phyloP scores from a whole-genome alignment of 177 flowering plant genomes.

The Vitis hybrid region DNA sequence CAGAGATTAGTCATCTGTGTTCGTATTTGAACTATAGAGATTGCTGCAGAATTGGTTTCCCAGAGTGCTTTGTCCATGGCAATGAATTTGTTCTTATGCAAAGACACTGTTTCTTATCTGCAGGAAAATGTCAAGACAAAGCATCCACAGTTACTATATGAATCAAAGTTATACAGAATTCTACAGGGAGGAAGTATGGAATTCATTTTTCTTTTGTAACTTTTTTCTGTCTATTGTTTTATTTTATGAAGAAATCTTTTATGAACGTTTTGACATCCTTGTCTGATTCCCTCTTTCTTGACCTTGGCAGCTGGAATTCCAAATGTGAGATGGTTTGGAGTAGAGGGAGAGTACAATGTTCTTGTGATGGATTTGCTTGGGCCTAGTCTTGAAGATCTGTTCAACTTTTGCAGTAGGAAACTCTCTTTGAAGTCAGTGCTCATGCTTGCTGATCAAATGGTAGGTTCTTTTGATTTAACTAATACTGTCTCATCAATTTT shows the following conservation, averaged over 20 bases:
- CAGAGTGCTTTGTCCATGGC: background rate
- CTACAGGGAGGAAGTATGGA: conserved; percentile 91
- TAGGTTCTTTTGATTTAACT: conserved; percentile 12
- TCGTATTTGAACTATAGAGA: background rate
- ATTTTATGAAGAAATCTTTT: background rate
- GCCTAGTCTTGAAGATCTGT: conserved; percentile 94
- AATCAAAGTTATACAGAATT: conserved; percentile 80
- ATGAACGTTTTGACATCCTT: background rate
- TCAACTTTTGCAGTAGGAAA: conserved; percentile 85
- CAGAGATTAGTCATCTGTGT: no score
- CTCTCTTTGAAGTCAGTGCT: conserved; percentile 86
- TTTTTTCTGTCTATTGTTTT: background rate
- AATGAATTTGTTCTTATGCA: background rate
- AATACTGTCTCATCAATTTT: background rate
- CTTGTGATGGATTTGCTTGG: conserved; percentile 95
- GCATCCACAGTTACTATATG: conserved; percentile 88
- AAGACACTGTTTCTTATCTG: conserved; percentile 7
- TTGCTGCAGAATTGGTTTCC: background rate
- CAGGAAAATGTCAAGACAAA: conserved; percentile 94
- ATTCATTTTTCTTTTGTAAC: background rate
- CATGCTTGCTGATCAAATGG: conserved; percentile 99
- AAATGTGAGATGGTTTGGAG: conserved; percentile 94
- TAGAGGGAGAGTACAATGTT: conserved; percentile 92
- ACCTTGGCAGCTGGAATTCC: conserved; percentile 80
- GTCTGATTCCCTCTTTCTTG: background rate